Evolutionary conservation across 2,329 filamentous ascomycete genomes (phyloP), one percentile per base, ranked within the genome.

Genomic region (Aspergillus sp.): DNA sequence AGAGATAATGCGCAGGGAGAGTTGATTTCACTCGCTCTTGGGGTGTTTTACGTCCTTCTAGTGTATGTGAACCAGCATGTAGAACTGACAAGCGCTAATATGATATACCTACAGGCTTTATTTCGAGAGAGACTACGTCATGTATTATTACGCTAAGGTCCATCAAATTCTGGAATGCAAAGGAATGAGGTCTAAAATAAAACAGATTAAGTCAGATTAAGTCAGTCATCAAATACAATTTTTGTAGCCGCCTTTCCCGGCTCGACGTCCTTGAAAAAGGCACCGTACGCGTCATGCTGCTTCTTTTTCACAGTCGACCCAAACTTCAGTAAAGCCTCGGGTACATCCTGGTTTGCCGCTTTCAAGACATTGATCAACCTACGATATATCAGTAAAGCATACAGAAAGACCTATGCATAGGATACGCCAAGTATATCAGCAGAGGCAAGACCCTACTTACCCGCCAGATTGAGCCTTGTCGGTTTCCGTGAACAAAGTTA

Each of bases 251-350:
- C 88, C 77, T 93, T 89, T 73, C 84, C 90, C 74, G 88, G 88
- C 67, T 91, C 90, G 8, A 90, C 87, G 67, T 97, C 91, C 77
- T 95, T 96, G 82, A 90, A 96, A 74, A 98, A 98, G 33, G 92
- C 91, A 57, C 95, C 95, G 72, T 98, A 99, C 48, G 90, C 90
- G 70, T 92, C 90, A 78, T 99, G 95, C 49, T 87, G 85, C 91
- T 98, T 98, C 86, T 96, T 97, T 86, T 98, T 99, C 52, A 99
- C 95, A 1, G 93, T 98, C 21, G 92, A 96, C 68, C 95, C 95
- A 67, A 97, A 99, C 78, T 96, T 97, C 74, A 98, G 82, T 39
- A 99, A 80, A 25, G 91, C 90, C 44, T 96, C 91, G 2, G 95
- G 95, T 0, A 99, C 91, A 12, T 87, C 83, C 76, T 99, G 95